Evolutionary conservation across 108 stramenopile species (phyloP), one percentile per base, ranked within the genome.

Genomic region (Discostella stelligeroides): DNA sequence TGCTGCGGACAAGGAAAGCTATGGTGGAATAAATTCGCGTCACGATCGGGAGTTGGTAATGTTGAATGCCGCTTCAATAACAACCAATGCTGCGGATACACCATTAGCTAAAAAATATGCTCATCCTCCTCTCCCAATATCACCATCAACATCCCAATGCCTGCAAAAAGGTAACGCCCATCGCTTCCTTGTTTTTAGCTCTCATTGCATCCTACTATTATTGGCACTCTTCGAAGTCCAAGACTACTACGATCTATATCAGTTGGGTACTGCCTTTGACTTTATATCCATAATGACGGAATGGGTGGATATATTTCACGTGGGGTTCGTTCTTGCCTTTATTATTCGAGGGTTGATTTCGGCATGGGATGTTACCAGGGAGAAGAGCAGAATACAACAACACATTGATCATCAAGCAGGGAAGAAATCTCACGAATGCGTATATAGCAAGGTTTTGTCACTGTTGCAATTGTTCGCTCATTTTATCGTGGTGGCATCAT

Each of bases 221-320:
- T 62, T 66, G 9, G 49, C 28, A 7, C 64, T 66, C 15, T 51
- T 49, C 10, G 70, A 61, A 29, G 49, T 71, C 0, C 60, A 71
- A 23, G 48, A 53, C 23, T 45, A 63, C 18, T 73, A 41, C 43
- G 17, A 8, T 14, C 21, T 38, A 10, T 58, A 24, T 20, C 49
- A 25, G 0, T 1, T 46, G 37, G 25, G 21, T 11, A n/a, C 40
- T 15, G 40, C 49, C 7, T 39, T 48, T 46, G 46, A 5, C 15
- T 11, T 58, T 37, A 29, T 54, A 10, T 12, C 37, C 28, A 38
- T 56, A 7, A 41, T 25, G 45, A 20, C 45, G 2, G 38, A 20
- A 8, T 50, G 65, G 58, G 18, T 47, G 3, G 57, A 66, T 17
- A 27, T 66, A 5, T 39, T 74, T 10, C 65, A 60, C 27, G 34